A percentile compares a stretch with the other conserved stretches of the same genome.
These are phyloP conservation scores for Phyllostachys edulis DNA, from an alignment of 176 grass and related monocot genomes.

Conservation along the genomic window DNA sequence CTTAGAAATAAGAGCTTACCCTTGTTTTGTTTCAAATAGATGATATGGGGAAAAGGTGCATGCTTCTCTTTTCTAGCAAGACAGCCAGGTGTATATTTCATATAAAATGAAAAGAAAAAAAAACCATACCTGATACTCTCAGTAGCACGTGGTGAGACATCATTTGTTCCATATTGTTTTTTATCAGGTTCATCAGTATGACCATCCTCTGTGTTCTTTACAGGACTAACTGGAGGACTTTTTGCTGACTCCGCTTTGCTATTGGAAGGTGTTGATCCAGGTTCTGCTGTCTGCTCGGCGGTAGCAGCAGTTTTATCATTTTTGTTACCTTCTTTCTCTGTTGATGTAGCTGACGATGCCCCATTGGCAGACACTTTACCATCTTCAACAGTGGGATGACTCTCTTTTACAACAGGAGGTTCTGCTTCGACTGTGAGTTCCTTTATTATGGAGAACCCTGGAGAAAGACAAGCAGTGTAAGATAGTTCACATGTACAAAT, in stretches of 20 bases:
- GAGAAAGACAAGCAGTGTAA: constrained; percentile 28
- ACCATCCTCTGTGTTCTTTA: constrained; percentile 53
- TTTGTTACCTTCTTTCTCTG: constrained; percentile 55
- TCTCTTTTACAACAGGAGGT: constrained; percentile 55
- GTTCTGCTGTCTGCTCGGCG: constrained; percentile 45
- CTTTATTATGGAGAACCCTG: constrained; percentile 90
- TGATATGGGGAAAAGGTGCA: not conserved
- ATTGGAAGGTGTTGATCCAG: constrained; percentile 43
- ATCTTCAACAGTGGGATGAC: constrained; percentile 47
- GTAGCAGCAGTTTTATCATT: constrained; percentile 50
- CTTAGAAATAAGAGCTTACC: not conserved
- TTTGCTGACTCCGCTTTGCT: constrained; percentile 45
- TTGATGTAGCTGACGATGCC: constrained; percentile 38
- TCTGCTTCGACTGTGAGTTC: constrained; percentile 94
- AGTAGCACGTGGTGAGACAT: constrained; percentile 57
- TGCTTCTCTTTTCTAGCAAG: not conserved
- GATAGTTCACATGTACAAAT: constrained; percentile 17
- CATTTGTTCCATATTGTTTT: constrained; percentile 49
- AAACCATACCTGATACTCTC: constrained; percentile 69
- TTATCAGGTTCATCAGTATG: constrained; percentile 50
- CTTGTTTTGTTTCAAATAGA: not conserved
- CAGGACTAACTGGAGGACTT: constrained; percentile 67
- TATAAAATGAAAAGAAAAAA: constrained; percentile 18
- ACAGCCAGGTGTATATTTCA: not conserved
- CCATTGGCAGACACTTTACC: constrained; percentile 51